These are phyloP conservation scores for Aspergillus olivimuriae DNA, from an alignment of 495 filamentous ascomycete species.

Conservation along the genomic window DNA sequence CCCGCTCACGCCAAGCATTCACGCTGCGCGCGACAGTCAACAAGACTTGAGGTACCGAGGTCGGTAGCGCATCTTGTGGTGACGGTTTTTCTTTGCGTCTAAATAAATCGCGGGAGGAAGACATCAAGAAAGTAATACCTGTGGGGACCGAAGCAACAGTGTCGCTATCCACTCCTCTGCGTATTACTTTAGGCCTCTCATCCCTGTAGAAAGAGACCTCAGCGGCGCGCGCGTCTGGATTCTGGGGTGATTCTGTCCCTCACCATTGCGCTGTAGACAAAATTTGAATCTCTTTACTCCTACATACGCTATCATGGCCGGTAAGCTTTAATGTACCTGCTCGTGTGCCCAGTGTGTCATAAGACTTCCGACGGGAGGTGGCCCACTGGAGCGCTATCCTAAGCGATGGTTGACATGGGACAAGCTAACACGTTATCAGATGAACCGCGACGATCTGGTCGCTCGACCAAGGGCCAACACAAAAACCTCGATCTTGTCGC, in stretches of 20 bases:
- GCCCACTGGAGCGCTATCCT: conserved; percentile 6
- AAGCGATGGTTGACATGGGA: conserved; percentile 5
- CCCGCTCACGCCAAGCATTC: conserved; percentile 28
- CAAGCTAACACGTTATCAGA: conserved; percentile 48
- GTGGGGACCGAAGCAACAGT: conserved; percentile 24
- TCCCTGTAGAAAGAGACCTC: conserved; percentile 39
- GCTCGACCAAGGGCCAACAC: conserved; percentile 94
- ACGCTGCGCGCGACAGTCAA: conserved; percentile 12
- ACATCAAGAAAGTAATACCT: conserved; percentile 31
- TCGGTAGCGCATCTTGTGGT: conserved; percentile 3
- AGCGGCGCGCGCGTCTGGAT: conserved; percentile 22
- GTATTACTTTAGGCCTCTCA: conserved; percentile 41
- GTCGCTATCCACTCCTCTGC: conserved; percentile 28
- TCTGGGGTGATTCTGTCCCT: conserved; percentile 8
- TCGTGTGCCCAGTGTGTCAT: conserved; percentile 5
- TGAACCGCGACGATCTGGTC: conserved; percentile 87
- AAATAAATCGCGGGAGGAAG: conserved; percentile 17
- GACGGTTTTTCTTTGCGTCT: conserved; percentile 6
- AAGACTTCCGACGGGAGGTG: conserved; percentile 1
- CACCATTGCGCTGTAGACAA: conserved; percentile 35
- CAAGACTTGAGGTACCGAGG: conserved; percentile 3
- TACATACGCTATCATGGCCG: conserved; percentile 35
- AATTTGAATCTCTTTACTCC: conserved; percentile 13
- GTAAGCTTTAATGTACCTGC: conserved; percentile 39
- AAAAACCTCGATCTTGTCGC: conserved; percentile 69